These are phyloP conservation scores for Sugiyamaella mastotermitis DNA, from an alignment of 805 yeast species.

Conservation along the genomic window DNA sequence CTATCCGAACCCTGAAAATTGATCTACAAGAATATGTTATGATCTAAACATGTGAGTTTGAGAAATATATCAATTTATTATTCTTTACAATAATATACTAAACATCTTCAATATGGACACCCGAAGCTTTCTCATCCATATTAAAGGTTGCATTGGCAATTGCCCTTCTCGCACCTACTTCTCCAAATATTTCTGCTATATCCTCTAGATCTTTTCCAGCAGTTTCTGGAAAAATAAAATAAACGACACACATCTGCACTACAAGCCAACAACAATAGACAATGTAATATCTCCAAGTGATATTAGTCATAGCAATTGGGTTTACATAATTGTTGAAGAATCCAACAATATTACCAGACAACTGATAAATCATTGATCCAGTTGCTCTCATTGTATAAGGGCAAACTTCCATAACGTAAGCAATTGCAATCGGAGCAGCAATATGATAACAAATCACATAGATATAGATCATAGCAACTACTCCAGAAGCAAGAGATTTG, in stretches of 20 bases:
- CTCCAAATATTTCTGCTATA: conserved; percentile 39
- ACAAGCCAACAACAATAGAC: conserved; percentile 26
- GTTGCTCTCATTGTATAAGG: conserved; percentile 35
- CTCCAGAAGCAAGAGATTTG: conserved; percentile 9
- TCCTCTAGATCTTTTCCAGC: conserved; percentile 39
- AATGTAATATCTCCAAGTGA: conserved; percentile 41
- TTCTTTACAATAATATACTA: too few species aligned
- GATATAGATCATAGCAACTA: conserved; percentile 16
- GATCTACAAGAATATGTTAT: too few species aligned
- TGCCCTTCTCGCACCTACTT: conserved; percentile 3
- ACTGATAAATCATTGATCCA: conserved; percentile 32
- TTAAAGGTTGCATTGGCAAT: not conserved
- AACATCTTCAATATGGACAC: not conserved
- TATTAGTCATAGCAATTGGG: conserved; percentile 36
- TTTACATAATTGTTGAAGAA: conserved; percentile 32
- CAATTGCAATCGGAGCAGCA: conserved; percentile 15
- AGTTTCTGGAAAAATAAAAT: conserved; percentile 37
- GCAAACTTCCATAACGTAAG: conserved; percentile 21
- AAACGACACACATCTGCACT: conserved; percentile 29
- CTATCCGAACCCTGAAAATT: too few species aligned
- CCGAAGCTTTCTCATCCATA: not conserved
- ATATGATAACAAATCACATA: conserved; percentile 10
- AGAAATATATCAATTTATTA: too few species aligned
- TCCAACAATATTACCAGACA: conserved; percentile 17
- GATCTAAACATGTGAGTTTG: too few species aligned